These are phyloP conservation scores for Xylariales sp. DNA, from an alignment of 2,329 filamentous ascomycete species.

Conservation along the genomic window DNA sequence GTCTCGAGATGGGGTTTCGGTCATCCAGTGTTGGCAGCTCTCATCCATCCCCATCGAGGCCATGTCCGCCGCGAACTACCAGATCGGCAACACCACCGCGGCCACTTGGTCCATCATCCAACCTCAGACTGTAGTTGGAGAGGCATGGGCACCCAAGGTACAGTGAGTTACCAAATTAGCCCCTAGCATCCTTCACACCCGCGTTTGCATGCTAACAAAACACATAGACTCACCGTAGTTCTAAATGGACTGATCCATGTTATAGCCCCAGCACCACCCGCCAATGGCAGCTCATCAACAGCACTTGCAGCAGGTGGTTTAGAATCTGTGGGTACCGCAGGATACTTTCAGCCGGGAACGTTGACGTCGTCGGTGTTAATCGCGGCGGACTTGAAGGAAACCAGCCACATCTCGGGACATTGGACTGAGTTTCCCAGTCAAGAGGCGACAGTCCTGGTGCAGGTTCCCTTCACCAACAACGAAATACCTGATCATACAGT, in stretches of 20 bases:
- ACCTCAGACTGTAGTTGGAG: conserved; percentile 23
- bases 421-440: conserved; percentile 29
- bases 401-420: conserved; percentile 23
- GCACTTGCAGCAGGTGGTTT: no score
- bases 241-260: conserved; percentile 28
- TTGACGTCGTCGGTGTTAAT: conserved; percentile 24
- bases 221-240: conserved; percentile 21
- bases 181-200: no score
- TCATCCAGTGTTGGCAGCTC: conserved; percentile 25
- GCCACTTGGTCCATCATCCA: conserved; percentile 26
- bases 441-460: conserved; percentile 26
- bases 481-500: conserved; percentile 20
- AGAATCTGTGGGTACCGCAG: neutral
- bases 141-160: conserved; percentile 27
- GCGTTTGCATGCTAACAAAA: neutral
- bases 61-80: conserved; percentile 25
- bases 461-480: conserved; percentile 22
- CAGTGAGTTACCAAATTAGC: conserved; percentile 23
- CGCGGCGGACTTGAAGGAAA: conserved; percentile 21
- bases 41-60: conserved; percentile 17
- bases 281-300: conserved; percentile 7
- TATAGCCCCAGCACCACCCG: conserved; percentile 20
- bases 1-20: conserved; percentile 20
- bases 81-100: conserved; percentile 20
- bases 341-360: conserved; percentile 25